phyloP scores from a whole-genome alignment of 2,329 filamentous ascomycete species.

The Triangularia setosa region DNA sequence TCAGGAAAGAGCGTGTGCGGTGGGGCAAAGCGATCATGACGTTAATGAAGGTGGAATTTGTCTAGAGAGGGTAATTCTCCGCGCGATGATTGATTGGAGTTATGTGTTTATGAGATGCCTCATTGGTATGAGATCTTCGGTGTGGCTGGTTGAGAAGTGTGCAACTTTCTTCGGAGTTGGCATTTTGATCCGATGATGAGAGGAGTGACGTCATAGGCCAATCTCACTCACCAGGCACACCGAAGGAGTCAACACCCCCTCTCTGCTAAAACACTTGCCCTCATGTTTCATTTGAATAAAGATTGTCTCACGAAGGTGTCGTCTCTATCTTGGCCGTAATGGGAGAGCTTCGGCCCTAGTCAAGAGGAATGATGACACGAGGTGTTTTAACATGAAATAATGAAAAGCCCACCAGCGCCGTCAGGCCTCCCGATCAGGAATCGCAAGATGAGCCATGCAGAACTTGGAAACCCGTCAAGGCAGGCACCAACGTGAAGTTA shows the following conservation, averaged over 20 bases:
- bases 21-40: background rate
- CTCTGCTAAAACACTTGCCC: too few species aligned
- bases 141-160: background rate
- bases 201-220: background rate
- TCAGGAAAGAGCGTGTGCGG: background rate
- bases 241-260: background rate
- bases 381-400: too few species aligned
- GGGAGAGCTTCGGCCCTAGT: background rate
- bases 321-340: background rate
- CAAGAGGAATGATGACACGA: too few species aligned
- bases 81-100: background rate
- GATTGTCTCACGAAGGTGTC: background rate
- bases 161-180: slow-evolving; percentile 3
- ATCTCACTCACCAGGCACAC: background rate
- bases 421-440: background rate
- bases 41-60: background rate
- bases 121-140: background rate
- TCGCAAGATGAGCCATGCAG: background rate
- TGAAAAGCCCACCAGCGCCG: background rate
- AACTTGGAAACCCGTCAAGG: background rate
- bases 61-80: background rate
- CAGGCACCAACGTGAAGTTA: background rate
- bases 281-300: too few species aligned
- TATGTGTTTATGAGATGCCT: background rate
- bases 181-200: background rate